phyloP scores from a whole-genome alignment of 129 eudicot genomes.

The Pulicaria dysenterica region DNA sequence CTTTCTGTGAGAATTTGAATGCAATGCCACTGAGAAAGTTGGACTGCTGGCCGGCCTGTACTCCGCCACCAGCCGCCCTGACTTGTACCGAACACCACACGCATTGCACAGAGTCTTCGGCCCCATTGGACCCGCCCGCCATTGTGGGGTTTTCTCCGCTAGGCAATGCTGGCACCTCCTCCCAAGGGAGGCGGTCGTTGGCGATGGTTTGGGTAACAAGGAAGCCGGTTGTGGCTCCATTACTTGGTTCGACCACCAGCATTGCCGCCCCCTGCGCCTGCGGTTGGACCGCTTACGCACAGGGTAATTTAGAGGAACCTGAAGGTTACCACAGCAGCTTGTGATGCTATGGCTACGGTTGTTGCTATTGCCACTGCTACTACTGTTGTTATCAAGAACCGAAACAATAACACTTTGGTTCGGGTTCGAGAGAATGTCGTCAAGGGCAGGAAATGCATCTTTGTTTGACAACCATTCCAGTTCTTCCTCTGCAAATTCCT shows the following conservation, averaged over 20 bases:
- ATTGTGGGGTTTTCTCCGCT: constrained; percentile 77
- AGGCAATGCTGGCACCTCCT: constrained; percentile 76
- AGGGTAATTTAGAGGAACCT: constrained; percentile 45
- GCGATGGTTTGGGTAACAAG: constrained; percentile 16
- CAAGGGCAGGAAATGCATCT: constrained; percentile 83
- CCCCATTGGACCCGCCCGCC: constrained; percentile 93
- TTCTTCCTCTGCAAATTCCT: constrained; percentile 83
- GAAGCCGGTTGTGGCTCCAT: not conserved
- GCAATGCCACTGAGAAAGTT: constrained; percentile 58
- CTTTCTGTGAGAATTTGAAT: constrained; percentile 82
- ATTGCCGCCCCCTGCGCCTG: constrained; percentile 44
- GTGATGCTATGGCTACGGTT: constrained; percentile 36
- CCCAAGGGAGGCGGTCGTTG: constrained; percentile 39
- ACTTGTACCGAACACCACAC: constrained; percentile 85
- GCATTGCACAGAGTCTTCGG: constrained; percentile 86
- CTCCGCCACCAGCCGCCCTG: constrained; percentile 77
- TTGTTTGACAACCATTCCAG: constrained; percentile 94
- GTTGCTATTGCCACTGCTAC: constrained; percentile 36
- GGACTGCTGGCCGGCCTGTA: constrained; percentile 86
- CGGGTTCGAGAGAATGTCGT: constrained; percentile 52
- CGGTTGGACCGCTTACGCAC: constrained; percentile 64
- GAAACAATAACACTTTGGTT: constrained; percentile 40
- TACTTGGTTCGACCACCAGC: constrained; percentile 46
- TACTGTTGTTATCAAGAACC: constrained; percentile 67
- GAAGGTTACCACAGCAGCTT: constrained; percentile 53